Base-by-base conservation (phyloP, 495 filamentous ascomycete species). In the Aspergillus heteromorphus region DNA sequence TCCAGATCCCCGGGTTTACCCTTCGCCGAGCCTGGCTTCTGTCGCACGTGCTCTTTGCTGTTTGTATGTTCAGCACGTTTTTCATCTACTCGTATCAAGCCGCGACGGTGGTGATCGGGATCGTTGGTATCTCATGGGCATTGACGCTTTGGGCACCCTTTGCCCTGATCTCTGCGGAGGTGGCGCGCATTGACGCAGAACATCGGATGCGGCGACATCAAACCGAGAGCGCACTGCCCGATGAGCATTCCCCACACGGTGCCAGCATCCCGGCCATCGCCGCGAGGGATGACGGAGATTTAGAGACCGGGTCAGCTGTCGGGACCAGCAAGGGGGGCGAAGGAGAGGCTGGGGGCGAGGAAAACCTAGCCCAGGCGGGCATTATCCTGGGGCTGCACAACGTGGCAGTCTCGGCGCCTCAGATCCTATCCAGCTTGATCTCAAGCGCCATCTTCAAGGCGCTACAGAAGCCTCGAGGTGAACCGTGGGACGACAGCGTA, bases 331-430 rank as follows among this genome's bases (percentile, higher is more conserved):
- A 60, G 45, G 49, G 31, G 10, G 49, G 34, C 13, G 34, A 38
- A 38, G 49, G 34, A 38, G 34, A 38, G n/a, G 34, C n/a, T 4
- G 34, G 57, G 13, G 62, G 59, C 31, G 65, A 66, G 8, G 66
- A 68, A 16, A 67, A 73, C 49, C 55, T 67, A 6, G 68, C 64
- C 50, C 91, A 95, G 70, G 91, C 91, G 1, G 91, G 91, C 13
- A 87, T 96, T 19, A 85, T 96, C 29, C 77, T 96, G 2, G 91
- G 91, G 2, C 85, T 96, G 19, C 91, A 96, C 71, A 96, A 96
- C 66, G 90, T 96, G 68, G 86, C 91, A 21, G 83, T 96, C 55
- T 87, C 89, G 0, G 81, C 90, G 18, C 91, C 91, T 13, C 91
- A 96, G 67, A 88, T 95, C 49, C 79, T 96, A 31, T 89, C 91